Evolutionary conservation across 2,329 filamentous ascomycete species (phyloP), one percentile per base, ranked within the genome.

Genomic region (Clarireedia monteithiana): DNA sequence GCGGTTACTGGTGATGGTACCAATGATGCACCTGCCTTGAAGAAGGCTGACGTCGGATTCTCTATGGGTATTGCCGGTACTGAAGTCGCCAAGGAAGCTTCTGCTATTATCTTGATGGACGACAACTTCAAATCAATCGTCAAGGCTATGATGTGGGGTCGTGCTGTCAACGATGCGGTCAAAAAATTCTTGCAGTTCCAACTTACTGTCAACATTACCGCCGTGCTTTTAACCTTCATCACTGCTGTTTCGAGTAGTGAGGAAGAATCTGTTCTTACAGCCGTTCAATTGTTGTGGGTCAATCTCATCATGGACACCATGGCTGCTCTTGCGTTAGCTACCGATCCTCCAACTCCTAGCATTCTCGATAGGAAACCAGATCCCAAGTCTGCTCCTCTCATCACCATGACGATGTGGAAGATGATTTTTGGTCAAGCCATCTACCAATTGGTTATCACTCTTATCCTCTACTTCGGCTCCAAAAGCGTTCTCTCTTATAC

Each of bases 331-430:
- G 87, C 87, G 24, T 77, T 89, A 47, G 85, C 85, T 4, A 89
- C 85, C 2, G 86, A 89, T 69, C 83, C 85, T n/a, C 86, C 86
- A 0, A 85, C 82, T 1, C 77, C 79, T 59, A 81, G 78, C 60
- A 83, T 89, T 56, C 75, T 89, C n/a, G 73, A 88, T 59, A 80
- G 87, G 39, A 88, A 88, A 67, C 89, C 89, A 1, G 83, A 89
- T 57, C 80, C 84, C 2, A 91, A 90, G 67, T 85, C 81, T 30
- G 85, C 86, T 6, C 78, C 86, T 1, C 75, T 92, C 5, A 94
- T 97, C 64, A 95, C 91, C 1, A 76, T 86, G 36, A 91, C 87
- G 17, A 97, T 97, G 92, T 95, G 92, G 92, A 97, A 97, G 78
- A 97, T 97, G 92, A 96, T 97, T 60, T 80, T 96, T 46, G 92